These are phyloP conservation scores for Aspergillus ochraceoroseus DNA, from an alignment of 2,329 filamentous ascomycete genomes.

Conservation along the genomic window DNA sequence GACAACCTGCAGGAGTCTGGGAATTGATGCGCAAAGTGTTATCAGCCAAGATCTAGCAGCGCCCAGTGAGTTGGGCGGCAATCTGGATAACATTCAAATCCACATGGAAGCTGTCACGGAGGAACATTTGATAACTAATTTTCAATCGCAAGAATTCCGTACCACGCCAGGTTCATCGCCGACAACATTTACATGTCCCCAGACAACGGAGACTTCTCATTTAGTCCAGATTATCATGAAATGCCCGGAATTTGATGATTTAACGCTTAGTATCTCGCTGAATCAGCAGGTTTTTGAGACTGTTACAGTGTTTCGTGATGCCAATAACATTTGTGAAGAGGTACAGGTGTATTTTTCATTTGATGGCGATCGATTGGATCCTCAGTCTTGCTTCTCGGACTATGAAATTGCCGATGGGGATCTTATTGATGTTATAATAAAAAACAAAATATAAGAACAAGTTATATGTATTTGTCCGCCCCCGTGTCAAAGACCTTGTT, in stretches of 20 bases:
- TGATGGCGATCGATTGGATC: slow-evolving; percentile 68
- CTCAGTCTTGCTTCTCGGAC: slow-evolving; percentile 56
- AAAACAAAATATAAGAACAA: slow-evolving; percentile 34
- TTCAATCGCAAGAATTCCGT: neutral
- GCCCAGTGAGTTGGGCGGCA: slow-evolving; percentile 46
- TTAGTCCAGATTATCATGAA: slow-evolving; percentile 44
- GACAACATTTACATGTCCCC: too few relatives aligned
- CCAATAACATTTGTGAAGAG: slow-evolving; percentile 49
- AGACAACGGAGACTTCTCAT: too few relatives aligned
- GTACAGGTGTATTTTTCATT: slow-evolving; percentile 61
- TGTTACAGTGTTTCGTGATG: slow-evolving; percentile 56
- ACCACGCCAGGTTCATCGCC: too few relatives aligned
- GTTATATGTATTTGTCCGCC: too few relatives aligned
- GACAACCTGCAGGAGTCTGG: slow-evolving; percentile 67
- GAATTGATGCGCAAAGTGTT: slow-evolving; percentile 49
- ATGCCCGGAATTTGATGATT: slow-evolving; percentile 49
- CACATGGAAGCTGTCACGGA: slow-evolving; percentile 73
- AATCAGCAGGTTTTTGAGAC: slow-evolving; percentile 60
- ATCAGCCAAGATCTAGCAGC: slow-evolving; percentile 34
- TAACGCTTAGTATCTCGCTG: slow-evolving; percentile 44
- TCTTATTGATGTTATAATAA: slow-evolving; percentile 67
- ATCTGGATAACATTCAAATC: slow-evolving; percentile 55
- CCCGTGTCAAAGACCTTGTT: too few relatives aligned
- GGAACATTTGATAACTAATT: slow-evolving; percentile 35
- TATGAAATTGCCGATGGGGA: slow-evolving; percentile 72